Evolutionary conservation across 225 moss, liverwort and hornwort species (phyloP).

Genomic region (Pleurozium schreberi): DNA sequence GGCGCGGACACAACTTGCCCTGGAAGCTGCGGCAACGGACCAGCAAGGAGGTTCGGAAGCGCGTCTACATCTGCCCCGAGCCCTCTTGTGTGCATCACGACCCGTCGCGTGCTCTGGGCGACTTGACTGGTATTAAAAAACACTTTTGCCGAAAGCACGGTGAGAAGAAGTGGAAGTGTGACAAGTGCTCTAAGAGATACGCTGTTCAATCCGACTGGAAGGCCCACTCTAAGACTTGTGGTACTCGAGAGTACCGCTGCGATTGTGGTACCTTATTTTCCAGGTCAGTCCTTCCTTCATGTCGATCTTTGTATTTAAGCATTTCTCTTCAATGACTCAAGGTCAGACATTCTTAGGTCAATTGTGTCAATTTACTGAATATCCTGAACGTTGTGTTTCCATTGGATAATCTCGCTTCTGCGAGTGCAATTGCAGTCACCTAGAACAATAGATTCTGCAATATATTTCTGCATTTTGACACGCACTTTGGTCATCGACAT

Average conservation of each 20-base stretch:
- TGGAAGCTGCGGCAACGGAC: conserved; percentile 94
- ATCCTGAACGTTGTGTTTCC: not conserved
- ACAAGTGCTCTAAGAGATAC: conserved; percentile 99
- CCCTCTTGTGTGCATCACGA: conserved; percentile 99
- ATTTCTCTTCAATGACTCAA: not conserved
- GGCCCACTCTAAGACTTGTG: conserved; percentile 97
- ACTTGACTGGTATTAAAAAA: conserved; percentile 98
- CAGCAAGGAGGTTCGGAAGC: conserved; percentile 97
- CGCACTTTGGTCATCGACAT: not conserved
- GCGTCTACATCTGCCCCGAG: conserved; percentile 99
- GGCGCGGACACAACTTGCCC: conserved; percentile 98
- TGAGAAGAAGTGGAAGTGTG: conserved; percentile 99
- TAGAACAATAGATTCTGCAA: not conserved
- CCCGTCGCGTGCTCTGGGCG: conserved; percentile 96
- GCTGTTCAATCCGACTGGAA: conserved; percentile 99
- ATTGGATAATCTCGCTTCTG: not conserved
- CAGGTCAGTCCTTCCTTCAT: conserved; percentile 40
- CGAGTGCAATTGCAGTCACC: not conserved
- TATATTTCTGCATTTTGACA: not conserved
- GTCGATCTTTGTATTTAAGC: not conserved
- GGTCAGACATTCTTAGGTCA: not conserved
- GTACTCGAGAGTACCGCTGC: conserved; percentile 97
- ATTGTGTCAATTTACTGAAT: not conserved
- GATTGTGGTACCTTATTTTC: conserved; percentile 98
- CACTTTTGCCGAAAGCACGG: conserved; percentile 99